Base-by-base conservation (phyloP, 768 basidiomycete species). In the Mycena polygramma region DNA sequence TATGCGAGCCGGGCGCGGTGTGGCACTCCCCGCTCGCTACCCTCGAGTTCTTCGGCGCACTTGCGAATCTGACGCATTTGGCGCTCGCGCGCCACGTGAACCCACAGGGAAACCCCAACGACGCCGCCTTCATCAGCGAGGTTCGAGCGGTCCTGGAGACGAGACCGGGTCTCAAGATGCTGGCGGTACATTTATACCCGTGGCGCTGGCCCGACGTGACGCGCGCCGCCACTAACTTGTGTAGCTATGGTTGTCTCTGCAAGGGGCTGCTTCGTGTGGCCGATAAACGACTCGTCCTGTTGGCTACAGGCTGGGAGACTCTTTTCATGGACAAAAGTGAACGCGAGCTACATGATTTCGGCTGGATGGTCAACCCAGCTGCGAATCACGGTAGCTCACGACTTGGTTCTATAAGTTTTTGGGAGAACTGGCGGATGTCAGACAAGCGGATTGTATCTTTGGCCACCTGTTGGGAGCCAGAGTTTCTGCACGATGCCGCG, bases 161-260 rank as follows among this genome's bases (percentile, higher is more conserved):
- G 19, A 77, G 76, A 14, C 71, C 77, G 1, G 57, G n/a, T 14
- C 67, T 85, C 66, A 74, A 77, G 70, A 75, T 81, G 77, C 69
- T 85, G 10, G 80, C 83, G 9, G 75, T 85, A 30, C 78, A 71
- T 69, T 69, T 85, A 30, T 83, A 81, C 67, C 75, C 77, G 20
- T 58, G 62, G 20, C 20, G 57, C 39, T 75, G 74, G 70, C 58
- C 72, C 3, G 39, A 48, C 7, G 48, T 26, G 45, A 41, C 35
- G 15, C 66, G n/a, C 6, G 41, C 41, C 10, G 24, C 43, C 24
- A 13, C 19, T 55, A 62, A 51, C 63, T 13, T 72, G 22, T 72
- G 70, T 46, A 49, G 46, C 49, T 30, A 30, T 19, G 11, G 39
- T 10, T 68, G 66, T 46, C 6, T 68, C 19, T 71, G 70, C 60